A percentile compares a stretch with the other conserved stretches of the same genome.
Conservation (phyloP, 495 filamentous ascomycete genomes). For the Wilcoxina mikolae region DNA sequence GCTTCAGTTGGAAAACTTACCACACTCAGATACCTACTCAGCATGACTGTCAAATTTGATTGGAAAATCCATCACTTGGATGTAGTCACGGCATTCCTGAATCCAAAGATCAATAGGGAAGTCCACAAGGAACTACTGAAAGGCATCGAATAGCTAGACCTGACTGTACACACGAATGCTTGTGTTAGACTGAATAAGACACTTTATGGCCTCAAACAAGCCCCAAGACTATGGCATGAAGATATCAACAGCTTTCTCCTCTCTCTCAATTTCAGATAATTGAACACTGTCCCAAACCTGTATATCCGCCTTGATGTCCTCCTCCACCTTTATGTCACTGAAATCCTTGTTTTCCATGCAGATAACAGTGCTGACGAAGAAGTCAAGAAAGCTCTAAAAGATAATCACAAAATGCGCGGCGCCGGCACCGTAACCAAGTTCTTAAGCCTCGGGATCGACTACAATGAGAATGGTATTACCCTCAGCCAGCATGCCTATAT, state of each 20-base stretch:
- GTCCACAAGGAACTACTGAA: conserved; percentile 9
- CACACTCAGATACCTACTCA: neutral
- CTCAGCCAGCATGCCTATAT: conserved; percentile 2
- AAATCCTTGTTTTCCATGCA: conserved; percentile 5
- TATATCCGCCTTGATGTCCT: neutral
- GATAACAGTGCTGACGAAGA: neutral
- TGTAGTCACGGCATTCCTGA: conserved; percentile 9
- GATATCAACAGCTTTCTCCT: conserved; percentile 2
- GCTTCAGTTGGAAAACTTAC: neutral
- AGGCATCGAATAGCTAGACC: conserved; percentile 7
- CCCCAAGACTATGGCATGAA: conserved; percentile 7
- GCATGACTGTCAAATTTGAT: neutral
- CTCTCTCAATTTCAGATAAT: neutral
- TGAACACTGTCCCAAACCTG: neutral
- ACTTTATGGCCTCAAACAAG: conserved; percentile 5
- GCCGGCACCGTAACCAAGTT: conserved; percentile 6
- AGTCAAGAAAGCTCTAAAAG: neutral
- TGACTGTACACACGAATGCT: neutral
- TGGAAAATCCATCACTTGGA: conserved; percentile 7
- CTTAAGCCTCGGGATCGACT: conserved; percentile 4
- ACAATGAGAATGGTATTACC: neutral
- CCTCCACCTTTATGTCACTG: conserved; percentile 4
- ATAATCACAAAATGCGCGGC: conserved; percentile 7
- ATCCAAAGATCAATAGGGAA: neutral
- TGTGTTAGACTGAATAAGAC: neutral